Base-by-base conservation (phyloP, 345 rosid species). In the Isatis tinctoria region DNA sequence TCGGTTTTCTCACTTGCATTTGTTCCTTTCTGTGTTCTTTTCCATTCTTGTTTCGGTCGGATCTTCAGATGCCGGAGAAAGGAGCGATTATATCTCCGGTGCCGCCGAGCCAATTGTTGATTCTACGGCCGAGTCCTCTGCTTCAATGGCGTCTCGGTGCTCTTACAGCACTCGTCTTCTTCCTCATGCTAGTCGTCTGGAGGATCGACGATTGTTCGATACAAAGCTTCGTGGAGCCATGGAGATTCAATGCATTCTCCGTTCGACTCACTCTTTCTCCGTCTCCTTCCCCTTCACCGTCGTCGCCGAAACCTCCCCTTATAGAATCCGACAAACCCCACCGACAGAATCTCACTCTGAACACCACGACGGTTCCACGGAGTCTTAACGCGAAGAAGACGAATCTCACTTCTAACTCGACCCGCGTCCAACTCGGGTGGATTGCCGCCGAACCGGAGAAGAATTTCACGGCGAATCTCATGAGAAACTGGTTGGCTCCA, bases 91-190 rank as follows among this genome's bases (percentile, higher is more conserved):
- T 68, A 17, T 43, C 84, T 43, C 78, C 76, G 48, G 61, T 74
- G 22, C 36, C 79, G 22, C 36, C 79, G 3, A 74, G 37, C 13
- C 82, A 81, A 18, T 69, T 84, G 74, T 33, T 75, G 82, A 35
- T 75, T 40, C 33, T 77, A 61, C 76, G 82, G 8, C 80, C 88
- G 12, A 81, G 74, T 8, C 87, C 76, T 26, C 16, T 85, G 33
- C 82, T 81, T 76, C 93, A 86, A 78, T 87, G 93, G 92, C 83
- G 97, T 41, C 82, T 95, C 58, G 85, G 89, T 60, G 77, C 86
- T 14, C 79, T 92, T 5, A 82, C 88, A 8, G 83, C 88, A 69
- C 74, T 95, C 3, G 89, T 86, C 35, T 86, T 87, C 51, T 69
- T 84, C 39, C 84, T 81, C 10, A 76, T 87, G 93, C 73, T 88